These are phyloP conservation scores for Cylindrotheca fusiformis DNA, from an alignment of 108 stramenopile species.

Conservation along the genomic window DNA sequence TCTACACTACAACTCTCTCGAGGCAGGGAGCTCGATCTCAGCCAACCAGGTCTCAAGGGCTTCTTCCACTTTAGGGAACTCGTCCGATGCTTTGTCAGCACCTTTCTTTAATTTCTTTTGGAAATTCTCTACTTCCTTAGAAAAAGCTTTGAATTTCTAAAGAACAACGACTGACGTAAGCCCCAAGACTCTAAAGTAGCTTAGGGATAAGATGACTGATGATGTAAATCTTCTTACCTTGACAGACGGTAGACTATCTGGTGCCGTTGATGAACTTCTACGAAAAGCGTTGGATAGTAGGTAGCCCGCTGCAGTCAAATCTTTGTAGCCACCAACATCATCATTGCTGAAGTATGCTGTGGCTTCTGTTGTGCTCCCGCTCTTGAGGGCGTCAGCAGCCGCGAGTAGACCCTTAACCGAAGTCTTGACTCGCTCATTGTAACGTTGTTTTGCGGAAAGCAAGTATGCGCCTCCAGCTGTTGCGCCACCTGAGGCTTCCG, in stretches of 20 bases:
- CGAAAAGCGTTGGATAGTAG: conserved; percentile 75
- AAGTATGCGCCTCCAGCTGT: conserved; percentile 85
- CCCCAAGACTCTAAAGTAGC: background rate
- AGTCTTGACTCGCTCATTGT: conserved; percentile 78
- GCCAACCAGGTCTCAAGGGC: conserved; percentile 65
- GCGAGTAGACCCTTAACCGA: conserved; percentile 61
- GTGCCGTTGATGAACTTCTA: conserved; percentile 53
- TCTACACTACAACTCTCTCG: conserved; percentile 33
- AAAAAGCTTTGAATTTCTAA: conserved; percentile 85
- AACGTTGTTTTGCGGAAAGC: conserved; percentile 83
- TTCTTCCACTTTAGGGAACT: conserved; percentile 46
- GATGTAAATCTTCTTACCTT: conserved; percentile 18
- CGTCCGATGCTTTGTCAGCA: conserved; percentile 36
- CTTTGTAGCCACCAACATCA: conserved; percentile 76
- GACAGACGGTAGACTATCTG: conserved; percentile 43
- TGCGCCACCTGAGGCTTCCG: conserved; percentile 73
- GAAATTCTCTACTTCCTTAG: conserved; percentile 54
- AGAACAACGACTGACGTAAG: background rate
- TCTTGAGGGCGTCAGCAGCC: conserved; percentile 31
- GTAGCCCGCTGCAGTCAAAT: conserved; percentile 74
- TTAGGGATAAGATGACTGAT: too few relatives aligned
- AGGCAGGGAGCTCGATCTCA: conserved; percentile 64
- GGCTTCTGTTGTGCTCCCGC: conserved; percentile 43
- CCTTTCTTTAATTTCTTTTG: conserved; percentile 62
- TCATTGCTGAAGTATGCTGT: conserved; percentile 58